Evolutionary conservation across 2,329 filamentous ascomycete genomes (phyloP), one percentile per base, ranked within the genome.

Genomic region (Aspergillus fumigatiaffinis): DNA sequence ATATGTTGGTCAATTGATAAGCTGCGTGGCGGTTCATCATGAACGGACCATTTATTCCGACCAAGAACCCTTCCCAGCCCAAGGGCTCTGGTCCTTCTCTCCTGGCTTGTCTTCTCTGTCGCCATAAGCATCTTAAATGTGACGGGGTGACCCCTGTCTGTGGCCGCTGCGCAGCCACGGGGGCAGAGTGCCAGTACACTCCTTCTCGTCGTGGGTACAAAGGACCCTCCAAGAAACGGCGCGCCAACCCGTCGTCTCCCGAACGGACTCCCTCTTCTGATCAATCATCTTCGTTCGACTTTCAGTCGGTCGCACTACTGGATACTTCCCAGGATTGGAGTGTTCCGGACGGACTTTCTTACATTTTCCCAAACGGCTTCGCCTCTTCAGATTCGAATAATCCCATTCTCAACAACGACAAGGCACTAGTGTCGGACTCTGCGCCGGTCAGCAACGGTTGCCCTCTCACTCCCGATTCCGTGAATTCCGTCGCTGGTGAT

Each of bases 131-230:
- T 72, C 80, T 92, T 51, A 92, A 91, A 70, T 92, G 89, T 70
- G 87, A 92, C 71, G 88, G 88, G 28, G 75, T 79, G 41, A 86
- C 76, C 32, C 89, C 89, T 12, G 61, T 74, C 32, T 92, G 90
- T 73, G 81, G 83, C 50, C 85, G 90, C 54, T 92, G 89, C 72
- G 75, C 76, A 23, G 73, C 77, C 52, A 80, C 82, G 50, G 81
- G 82, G 55, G 76, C 80, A 20, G 80, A 87, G 50, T 93, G 90
- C 71, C 76, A 86, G 67, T 92, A 91, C 70, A 84, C 90, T 51
- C 85, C 87, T 48, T 91, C 88, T 42, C 85, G 89, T 47, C 84
- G 89, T 59, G 89, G 89, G 29, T 90, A 89, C 76, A 90, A 89
- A 73, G 87, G 87, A 14, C 84, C 83, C 1, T 79, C 82, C n/a